phyloP scores from a whole-genome alignment of 805 yeast genomes.

The Saccharomycopsis malanga region DNA sequence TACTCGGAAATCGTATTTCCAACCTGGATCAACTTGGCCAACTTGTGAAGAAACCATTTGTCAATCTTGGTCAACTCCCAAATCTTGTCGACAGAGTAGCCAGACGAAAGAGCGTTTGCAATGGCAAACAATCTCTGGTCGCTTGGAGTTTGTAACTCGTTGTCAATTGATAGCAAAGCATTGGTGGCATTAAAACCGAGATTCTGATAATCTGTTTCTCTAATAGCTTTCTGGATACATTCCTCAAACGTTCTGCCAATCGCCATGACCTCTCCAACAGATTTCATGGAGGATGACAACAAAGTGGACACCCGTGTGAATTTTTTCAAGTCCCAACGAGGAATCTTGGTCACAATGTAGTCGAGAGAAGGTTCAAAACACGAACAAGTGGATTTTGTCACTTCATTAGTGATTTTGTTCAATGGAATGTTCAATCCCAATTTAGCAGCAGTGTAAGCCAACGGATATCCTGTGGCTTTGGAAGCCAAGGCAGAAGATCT shows the following conservation, averaged over 20 bases:
- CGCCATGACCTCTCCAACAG: constrained; percentile 98
- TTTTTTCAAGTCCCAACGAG: constrained; percentile 97
- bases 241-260: constrained; percentile 97
- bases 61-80: constrained; percentile 90
- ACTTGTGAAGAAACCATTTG: constrained; percentile 91
- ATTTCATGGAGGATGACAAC: constrained; percentile 91
- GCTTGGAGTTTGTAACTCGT: constrained; percentile 93
- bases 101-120: constrained; percentile 86
- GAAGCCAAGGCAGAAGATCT: constrained; percentile 99
- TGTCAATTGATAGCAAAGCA: constrained; percentile 83
- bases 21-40: constrained; percentile 65
- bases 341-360: constrained; percentile 94
- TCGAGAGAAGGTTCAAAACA: constrained; percentile 97
- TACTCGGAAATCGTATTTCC: constrained; percentile 54
- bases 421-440: constrained; percentile 88
- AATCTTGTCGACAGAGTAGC: constrained; percentile 86
- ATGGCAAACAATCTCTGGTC: constrained; percentile 94
- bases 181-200: constrained; percentile 84
- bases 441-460: constrained; percentile 97
- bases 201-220: constrained; percentile 94
- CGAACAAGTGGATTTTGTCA: constrained; percentile 89
- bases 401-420: constrained; percentile 86
- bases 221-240: constrained; percentile 94
- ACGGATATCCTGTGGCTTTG: constrained; percentile 97
- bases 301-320: constrained; percentile 85